A percentile compares a stretch with the other conserved stretches of the same genome.
phyloP scores from a whole-genome alignment of 805 yeast species.

The Hanseniaspora pseudoguilliermondii region DNA sequence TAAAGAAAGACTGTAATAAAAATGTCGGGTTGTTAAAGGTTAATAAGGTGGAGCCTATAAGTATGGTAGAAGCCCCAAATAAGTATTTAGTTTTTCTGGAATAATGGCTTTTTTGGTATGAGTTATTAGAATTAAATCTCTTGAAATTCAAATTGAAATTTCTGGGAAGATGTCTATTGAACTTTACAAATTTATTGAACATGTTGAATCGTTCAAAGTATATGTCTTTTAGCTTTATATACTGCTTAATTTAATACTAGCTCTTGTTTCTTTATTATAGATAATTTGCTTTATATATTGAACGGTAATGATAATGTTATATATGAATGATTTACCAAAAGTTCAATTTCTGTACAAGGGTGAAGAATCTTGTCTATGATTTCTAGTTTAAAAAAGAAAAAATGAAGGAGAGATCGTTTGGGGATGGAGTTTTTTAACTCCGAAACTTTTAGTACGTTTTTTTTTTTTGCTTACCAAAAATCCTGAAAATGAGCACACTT shows the following conservation, averaged over 20 bases:
- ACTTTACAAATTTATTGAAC: not conserved
- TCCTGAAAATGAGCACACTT: too few relatives aligned
- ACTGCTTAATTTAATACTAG: too few relatives aligned
- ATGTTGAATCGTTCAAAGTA: not conserved
- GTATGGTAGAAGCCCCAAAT: conserved; percentile 21
- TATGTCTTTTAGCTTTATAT: too few relatives aligned
- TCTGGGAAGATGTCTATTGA: not conserved
- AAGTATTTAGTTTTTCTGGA: conserved; percentile 18
- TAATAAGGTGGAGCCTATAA: conserved; percentile 36
- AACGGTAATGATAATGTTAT: too few relatives aligned
- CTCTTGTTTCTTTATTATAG: too few relatives aligned
- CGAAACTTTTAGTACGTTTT: not conserved
- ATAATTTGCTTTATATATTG: too few relatives aligned
- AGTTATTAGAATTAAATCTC: conserved; percentile 38
- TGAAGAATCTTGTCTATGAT: not conserved
- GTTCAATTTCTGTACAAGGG: too few relatives aligned
- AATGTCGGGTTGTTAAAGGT: conserved; percentile 19
- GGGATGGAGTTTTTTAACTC: not conserved
- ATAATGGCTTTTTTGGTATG: not conserved
- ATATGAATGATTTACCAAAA: too few relatives aligned
- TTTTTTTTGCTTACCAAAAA: too few relatives aligned
- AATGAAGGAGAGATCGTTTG: not conserved
- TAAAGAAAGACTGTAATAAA: not conserved
- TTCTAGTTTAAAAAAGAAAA: not conserved
- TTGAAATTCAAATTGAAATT: not conserved